A percentile compares a stretch with the other conserved stretches of the same genome.
Evolutionary conservation across 306 rosid genomes (phyloP).

Genomic region (Quercus mongolica): DNA sequence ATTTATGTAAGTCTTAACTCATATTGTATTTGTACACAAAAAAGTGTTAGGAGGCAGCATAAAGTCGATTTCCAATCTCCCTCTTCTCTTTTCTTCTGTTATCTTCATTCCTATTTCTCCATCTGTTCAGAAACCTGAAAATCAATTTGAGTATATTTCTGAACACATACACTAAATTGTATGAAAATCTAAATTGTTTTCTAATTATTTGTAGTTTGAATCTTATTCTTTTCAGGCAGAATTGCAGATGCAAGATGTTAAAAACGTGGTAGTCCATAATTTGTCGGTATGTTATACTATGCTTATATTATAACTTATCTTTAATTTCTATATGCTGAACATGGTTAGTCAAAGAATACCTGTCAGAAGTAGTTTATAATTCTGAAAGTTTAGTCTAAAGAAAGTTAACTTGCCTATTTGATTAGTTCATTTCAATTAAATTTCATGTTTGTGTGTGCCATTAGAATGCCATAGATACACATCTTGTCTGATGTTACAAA

Average conservation of each 20-base stretch:
- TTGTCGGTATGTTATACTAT: constrained; percentile 63
- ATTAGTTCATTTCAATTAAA: neutral
- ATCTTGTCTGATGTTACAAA: neutral
- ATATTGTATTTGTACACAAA: neutral
- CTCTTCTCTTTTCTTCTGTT: neutral
- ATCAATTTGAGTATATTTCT: neutral
- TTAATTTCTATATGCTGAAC: neutral
- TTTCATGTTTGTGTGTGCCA: neutral
- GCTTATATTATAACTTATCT: neutral
- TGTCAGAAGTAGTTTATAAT: neutral
- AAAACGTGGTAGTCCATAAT: constrained; percentile 78
- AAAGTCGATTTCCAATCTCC: neutral
- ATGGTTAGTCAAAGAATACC: neutral
- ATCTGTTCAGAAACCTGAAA: neutral
- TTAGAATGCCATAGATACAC: neutral
- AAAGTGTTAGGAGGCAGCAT: neutral
- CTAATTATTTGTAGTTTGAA: neutral
- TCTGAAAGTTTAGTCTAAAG: neutral
- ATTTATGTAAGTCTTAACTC: neutral
- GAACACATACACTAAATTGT: neutral
- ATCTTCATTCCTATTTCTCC: neutral
- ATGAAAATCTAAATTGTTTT: neutral
- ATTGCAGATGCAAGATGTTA: constrained; percentile 86
- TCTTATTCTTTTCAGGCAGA: constrained; percentile 65
- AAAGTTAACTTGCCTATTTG: neutral